phyloP scores from a whole-genome alignment of 495 filamentous ascomycete species.

The Monascus purpureus region DNA sequence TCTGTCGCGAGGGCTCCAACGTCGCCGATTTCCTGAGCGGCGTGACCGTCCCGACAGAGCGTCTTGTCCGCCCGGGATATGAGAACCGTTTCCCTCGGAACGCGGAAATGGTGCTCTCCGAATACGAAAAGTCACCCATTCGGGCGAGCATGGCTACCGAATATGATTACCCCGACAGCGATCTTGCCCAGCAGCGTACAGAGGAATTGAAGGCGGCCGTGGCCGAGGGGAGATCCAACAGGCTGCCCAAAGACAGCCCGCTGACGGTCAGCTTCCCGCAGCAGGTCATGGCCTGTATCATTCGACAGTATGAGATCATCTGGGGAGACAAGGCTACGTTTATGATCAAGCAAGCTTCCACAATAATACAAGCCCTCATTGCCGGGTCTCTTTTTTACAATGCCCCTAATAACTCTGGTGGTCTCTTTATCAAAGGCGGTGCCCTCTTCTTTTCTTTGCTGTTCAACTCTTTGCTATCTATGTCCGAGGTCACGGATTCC shows the following conservation, averaged over 20 bases:
- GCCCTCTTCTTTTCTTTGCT: constrained; percentile 59
- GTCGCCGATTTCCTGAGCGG: constrained; percentile 59
- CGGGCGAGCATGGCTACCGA: constrained; percentile 24
- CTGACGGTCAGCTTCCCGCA: constrained; percentile 43
- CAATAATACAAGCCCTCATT: constrained; percentile 24
- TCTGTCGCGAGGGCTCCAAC: constrained; percentile 51
- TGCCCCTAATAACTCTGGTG: constrained; percentile 21
- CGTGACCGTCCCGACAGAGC: constrained; percentile 54
- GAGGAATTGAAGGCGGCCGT: constrained; percentile 35
- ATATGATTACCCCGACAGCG: constrained; percentile 34
- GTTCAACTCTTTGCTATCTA: constrained; percentile 58
- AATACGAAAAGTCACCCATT: constrained; percentile 27
- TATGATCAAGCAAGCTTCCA: constrained; percentile 41
- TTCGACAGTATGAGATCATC: constrained; percentile 42
- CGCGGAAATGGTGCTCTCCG: constrained; percentile 22
- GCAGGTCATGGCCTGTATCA: constrained; percentile 42
- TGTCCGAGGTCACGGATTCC: constrained; percentile 57
- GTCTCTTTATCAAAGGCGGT: constrained; percentile 39
- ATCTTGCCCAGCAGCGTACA: constrained; percentile 27
- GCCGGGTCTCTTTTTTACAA: constrained; percentile 29
- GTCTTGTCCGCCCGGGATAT: constrained; percentile 41
- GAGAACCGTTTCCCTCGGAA: constrained; percentile 33
- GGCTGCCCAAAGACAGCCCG: constrained; percentile 27
- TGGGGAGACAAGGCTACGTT: constrained; percentile 48
- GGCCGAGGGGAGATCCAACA: constrained; percentile 28